Conservation (phyloP, 805 yeast species). For the Jamesozyma piceae region DNA sequence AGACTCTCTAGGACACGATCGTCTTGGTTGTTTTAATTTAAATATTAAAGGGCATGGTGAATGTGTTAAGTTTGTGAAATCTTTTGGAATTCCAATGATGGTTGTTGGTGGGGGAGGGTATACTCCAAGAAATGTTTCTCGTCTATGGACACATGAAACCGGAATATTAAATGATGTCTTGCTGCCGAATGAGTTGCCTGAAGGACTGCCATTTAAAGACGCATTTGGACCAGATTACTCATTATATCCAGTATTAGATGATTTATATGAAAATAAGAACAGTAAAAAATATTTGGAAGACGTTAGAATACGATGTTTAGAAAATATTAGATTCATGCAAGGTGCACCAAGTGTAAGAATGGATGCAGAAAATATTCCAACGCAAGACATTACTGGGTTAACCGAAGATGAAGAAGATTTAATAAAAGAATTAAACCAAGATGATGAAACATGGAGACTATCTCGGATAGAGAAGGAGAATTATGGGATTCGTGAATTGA, state of each 20-base stretch:
- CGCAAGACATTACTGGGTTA: constrained; percentile 33
- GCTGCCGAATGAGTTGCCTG: constrained; percentile 68
- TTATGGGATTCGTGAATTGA: constrained; percentile 29
- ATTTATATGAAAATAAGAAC: constrained; percentile 77
- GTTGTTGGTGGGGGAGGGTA: constrained; percentile 98
- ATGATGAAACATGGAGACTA: constrained; percentile 27
- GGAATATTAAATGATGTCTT: constrained; percentile 75
- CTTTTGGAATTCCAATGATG: constrained; percentile 81
- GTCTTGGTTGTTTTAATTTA: constrained; percentile 90
- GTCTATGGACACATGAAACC: constrained; percentile 92
- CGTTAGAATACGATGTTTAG: constrained; percentile 64
- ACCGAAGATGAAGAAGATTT: constrained; percentile 36
- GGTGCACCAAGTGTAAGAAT: constrained; percentile 94
- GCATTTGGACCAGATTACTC: constrained; percentile 89
- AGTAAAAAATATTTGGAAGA: constrained; percentile 74
- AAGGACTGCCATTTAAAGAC: constrained; percentile 61
- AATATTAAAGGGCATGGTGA: constrained; percentile 94
- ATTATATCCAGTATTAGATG: constrained; percentile 75
- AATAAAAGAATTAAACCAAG: constrained; percentile 28
- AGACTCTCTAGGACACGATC: constrained; percentile 91
- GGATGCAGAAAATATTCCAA: constrained; percentile 76
- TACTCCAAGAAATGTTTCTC: constrained; percentile 92
- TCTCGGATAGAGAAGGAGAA: constrained; percentile 34
- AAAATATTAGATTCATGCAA: constrained; percentile 68
- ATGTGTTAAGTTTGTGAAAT: constrained; percentile 79